Conservation (phyloP, 2,329 filamentous ascomycete genomes). For the Didymella arachidicola region DNA sequence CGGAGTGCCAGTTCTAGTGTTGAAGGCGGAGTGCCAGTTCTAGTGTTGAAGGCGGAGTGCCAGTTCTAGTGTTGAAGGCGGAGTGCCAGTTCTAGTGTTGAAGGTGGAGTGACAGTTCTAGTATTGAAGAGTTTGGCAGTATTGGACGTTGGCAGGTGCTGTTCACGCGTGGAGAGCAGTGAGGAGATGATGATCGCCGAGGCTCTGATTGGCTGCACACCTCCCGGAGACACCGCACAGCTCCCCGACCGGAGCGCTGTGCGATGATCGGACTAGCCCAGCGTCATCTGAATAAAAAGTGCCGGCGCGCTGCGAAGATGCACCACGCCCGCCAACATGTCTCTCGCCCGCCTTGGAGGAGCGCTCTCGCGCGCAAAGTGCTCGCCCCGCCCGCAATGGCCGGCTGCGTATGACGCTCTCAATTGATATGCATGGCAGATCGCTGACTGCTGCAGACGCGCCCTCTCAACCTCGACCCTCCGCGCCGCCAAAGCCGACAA, state of each 20-base stretch:
- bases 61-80: too few relatives aligned
- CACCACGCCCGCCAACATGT: constrained; percentile 40
- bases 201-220: constrained; percentile 33
- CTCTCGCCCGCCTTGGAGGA: constrained; percentile 47
- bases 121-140: too few relatives aligned
- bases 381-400: constrained; percentile 43
- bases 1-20: too few relatives aligned
- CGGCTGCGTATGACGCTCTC: constrained; percentile 35
- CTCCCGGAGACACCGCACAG: constrained; percentile 19
- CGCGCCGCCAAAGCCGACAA: constrained; percentile 44
- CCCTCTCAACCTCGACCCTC: constrained; percentile 44
- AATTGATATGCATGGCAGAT: too few relatives aligned
- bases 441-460: constrained; percentile 32
- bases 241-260: constrained; percentile 25
- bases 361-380: constrained; percentile 44
- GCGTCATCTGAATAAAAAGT: constrained; percentile 37
- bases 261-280: constrained; percentile 5
- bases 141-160: too few relatives aligned
- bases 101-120: too few relatives aligned
- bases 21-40: too few relatives aligned
- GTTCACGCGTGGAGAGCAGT: not conserved
- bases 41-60: too few relatives aligned
- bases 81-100: too few relatives aligned
- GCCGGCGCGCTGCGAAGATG: constrained; percentile 23
- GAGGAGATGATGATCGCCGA: constrained; percentile 9